Percentiles rank a stretch among this genome's conserved stretches.
Evolutionary conservation across 768 basidiomycete genomes (phyloP).

Genomic region (Leccinum longicurvipes): DNA sequence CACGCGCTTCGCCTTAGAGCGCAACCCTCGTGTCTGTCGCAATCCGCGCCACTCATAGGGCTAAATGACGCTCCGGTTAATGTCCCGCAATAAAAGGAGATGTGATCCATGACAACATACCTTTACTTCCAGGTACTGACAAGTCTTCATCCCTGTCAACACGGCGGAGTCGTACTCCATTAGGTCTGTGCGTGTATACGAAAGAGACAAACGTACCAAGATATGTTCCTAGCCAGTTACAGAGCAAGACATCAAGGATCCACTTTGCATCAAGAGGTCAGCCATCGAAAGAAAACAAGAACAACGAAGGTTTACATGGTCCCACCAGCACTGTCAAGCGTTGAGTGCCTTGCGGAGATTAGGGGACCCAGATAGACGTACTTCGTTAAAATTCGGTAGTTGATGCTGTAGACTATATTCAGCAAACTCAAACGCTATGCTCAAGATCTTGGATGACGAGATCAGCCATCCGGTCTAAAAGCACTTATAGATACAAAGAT

Average conservation of each 20-base stretch:
- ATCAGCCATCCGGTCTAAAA: slow-evolving; percentile 7
- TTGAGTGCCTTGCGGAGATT: slow-evolving; percentile 21
- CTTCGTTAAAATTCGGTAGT: slow-evolving; percentile 85
- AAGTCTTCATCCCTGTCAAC: slow-evolving; percentile 74
- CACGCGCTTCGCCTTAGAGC: slow-evolving; percentile 76
- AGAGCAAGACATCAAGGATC: slow-evolving; percentile 81
- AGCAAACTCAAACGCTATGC: slow-evolving; percentile 83
- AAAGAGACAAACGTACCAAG: slow-evolving; percentile 46
- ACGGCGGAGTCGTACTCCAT: slow-evolving; percentile 6
- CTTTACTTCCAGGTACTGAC: slow-evolving; percentile 86
- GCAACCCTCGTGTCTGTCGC: slow-evolving; percentile 70
- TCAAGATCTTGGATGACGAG: slow-evolving; percentile 58
- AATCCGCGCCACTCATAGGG: slow-evolving; percentile 85
- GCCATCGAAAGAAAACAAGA: neutral
- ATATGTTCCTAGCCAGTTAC: slow-evolving; percentile 88
- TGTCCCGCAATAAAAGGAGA: neutral
- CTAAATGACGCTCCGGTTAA: slow-evolving; percentile 35
- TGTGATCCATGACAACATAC: slow-evolving; percentile 33
- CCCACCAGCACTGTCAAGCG: slow-evolving; percentile 78
- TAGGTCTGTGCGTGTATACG: slow-evolving; percentile 10
- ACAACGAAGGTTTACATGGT: slow-evolving; percentile 58
- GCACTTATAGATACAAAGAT: neutral
- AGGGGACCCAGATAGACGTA: slow-evolving; percentile 33
- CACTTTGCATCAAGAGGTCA: slow-evolving; percentile 47
- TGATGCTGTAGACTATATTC: slow-evolving; percentile 89